A percentile compares a stretch with the other conserved stretches of the same genome.
These are phyloP conservation scores for Erythrobasidium yunnanense DNA, from an alignment of 768 basidiomycete genomes.

Conservation along the genomic window DNA sequence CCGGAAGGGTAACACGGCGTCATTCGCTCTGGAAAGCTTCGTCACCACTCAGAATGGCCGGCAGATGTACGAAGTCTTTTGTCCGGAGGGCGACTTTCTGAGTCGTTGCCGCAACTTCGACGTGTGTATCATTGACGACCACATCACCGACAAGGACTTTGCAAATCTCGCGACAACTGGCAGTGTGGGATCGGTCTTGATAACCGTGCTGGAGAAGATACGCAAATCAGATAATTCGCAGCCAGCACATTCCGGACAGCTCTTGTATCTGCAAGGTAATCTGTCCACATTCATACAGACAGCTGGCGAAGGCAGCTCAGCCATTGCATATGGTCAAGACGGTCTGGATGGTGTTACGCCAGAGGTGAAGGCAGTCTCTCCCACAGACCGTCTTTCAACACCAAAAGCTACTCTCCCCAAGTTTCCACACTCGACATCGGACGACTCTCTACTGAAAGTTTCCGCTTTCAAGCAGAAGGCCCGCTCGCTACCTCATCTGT, in stretches of 20 bases:
- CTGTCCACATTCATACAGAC: not conserved
- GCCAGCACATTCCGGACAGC: not conserved
- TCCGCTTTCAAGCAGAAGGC: not conserved
- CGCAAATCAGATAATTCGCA: not conserved
- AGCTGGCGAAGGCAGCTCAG: not conserved
- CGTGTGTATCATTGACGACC: conserved; percentile 21
- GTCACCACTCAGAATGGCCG: conserved; percentile 30
- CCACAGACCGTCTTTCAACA: no score
- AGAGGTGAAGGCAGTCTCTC: no score
- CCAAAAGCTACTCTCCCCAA: no score
- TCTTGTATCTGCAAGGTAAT: not conserved
- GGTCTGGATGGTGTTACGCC: not conserved
- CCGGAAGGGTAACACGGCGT: conserved; percentile 23
- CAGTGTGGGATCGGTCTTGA: not conserved
- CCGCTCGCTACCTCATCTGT: not conserved
- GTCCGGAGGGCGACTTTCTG: not conserved
- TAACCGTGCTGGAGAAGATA: conserved; percentile 8
- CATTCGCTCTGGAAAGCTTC: conserved; percentile 28
- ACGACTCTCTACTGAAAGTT: not conserved
- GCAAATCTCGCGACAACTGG: not conserved
- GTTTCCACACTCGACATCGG: not conserved
- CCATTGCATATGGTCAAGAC: not conserved
- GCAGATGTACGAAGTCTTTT: not conserved
- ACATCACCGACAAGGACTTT: conserved; percentile 7
- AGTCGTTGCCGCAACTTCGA: not conserved